These are phyloP conservation scores for Penicillium griseofulvum DNA, from an alignment of 2,329 filamentous ascomycete species.

Conservation along the genomic window DNA sequence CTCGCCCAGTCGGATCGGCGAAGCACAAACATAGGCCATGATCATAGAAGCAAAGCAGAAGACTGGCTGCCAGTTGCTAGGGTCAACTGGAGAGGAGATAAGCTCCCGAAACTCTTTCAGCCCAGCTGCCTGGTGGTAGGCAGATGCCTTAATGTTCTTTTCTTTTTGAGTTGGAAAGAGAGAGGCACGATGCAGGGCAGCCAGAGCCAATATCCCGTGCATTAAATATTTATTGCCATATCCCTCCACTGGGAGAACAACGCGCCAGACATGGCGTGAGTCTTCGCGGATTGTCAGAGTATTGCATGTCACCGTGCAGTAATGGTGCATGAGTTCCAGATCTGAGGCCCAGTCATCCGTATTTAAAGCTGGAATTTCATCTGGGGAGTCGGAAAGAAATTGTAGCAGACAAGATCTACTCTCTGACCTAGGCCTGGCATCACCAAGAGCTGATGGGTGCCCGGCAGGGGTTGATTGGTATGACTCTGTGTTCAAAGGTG, in stretches of 20 bases:
- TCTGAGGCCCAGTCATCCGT: conserved; percentile 28
- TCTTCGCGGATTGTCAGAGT: conserved; percentile 18
- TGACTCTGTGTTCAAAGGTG: neutral
- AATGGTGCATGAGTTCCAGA: conserved; percentile 45
- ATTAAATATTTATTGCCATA: conserved; percentile 33
- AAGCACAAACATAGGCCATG: conserved; percentile 12
- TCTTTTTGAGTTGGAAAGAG: conserved; percentile 15
- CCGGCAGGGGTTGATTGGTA: conserved; percentile 5
- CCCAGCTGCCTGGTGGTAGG: conserved; percentile 18
- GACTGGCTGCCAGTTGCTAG: conserved; percentile 20
- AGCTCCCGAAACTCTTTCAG: conserved; percentile 21
- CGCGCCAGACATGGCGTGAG: conserved; percentile 30
- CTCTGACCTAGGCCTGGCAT: conserved; percentile 1
- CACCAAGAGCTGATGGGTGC: neutral
- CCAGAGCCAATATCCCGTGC: conserved; percentile 33
- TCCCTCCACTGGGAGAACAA: conserved; percentile 29
- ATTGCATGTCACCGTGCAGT: conserved; percentile 35
- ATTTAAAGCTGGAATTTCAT: neutral
- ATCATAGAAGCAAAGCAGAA: conserved; percentile 23
- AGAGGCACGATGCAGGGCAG: conserved; percentile 27
- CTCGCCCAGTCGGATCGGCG: conserved; percentile 10
- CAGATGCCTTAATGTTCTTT: conserved; percentile 15
- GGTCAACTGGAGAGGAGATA: conserved; percentile 16
- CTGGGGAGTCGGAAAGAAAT: conserved; percentile 6
- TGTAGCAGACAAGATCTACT: conserved; percentile 11